A percentile compares a stretch with the other conserved stretches of the same genome.
Conservation (phyloP, 2,329 filamentous ascomycete genomes). For the Trichoderma atroviride region DNA sequence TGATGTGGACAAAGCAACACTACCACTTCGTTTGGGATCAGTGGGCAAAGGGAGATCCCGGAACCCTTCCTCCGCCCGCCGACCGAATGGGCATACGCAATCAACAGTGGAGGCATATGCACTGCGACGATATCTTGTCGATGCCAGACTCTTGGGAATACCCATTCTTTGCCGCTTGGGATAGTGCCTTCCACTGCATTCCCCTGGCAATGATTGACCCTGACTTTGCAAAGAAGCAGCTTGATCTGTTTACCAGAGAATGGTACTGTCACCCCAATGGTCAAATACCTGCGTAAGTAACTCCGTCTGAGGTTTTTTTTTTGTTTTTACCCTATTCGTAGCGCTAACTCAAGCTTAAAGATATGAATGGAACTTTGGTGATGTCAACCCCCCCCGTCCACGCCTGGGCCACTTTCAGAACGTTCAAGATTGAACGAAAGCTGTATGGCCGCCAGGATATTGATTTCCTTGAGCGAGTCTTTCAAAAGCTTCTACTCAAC, state of each 20-base stretch:
- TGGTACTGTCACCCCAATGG: slow-evolving; percentile 99
- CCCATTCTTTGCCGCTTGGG: slow-evolving; percentile 97
- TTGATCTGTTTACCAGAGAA: slow-evolving; percentile 92
- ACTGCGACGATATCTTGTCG: slow-evolving; percentile 91
- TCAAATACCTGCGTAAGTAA: slow-evolving; percentile 78
- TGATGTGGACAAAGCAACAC: slow-evolving; percentile 98
- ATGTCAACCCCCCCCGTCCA: slow-evolving; percentile 97
- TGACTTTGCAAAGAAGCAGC: slow-evolving; percentile 96
- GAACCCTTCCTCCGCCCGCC: slow-evolving; percentile 81
- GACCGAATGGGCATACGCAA: slow-evolving; percentile 82
- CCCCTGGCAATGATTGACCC: slow-evolving; percentile 96
- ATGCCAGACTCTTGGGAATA: slow-evolving; percentile 99
- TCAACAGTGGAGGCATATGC: slow-evolving; percentile 88
- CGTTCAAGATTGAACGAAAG: slow-evolving; percentile 98
- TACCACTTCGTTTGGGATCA: slow-evolving; percentile 98
- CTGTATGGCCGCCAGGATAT: slow-evolving; percentile 93
- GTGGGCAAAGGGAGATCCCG: slow-evolving; percentile 93
- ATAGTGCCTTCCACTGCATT: slow-evolving; percentile 96
- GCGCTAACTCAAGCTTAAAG: slow-evolving; percentile 39
- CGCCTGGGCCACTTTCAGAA: slow-evolving; percentile 92
- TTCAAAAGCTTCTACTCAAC: slow-evolving; percentile 93
- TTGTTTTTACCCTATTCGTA: too few species aligned
- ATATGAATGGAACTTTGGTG: slow-evolving; percentile 95
- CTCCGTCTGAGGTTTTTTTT: neutral
- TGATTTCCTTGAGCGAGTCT: slow-evolving; percentile 93